phyloP scores from a whole-genome alignment of 2,329 filamentous ascomycete genomes.

The Diplocarpon mali region DNA sequence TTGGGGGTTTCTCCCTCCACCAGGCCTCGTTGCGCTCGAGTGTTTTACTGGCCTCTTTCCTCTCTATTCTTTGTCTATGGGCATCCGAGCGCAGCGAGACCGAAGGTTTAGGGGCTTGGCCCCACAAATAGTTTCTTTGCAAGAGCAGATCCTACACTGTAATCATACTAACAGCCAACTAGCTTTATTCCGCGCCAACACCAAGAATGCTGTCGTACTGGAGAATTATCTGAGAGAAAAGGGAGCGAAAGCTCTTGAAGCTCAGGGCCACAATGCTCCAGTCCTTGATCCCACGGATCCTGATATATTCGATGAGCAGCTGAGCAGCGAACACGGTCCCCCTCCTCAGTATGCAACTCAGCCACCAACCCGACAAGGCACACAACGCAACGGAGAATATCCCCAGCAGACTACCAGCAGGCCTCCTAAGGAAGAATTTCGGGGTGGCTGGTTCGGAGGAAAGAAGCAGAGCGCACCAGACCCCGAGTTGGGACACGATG shows the following conservation, averaged over 20 bases:
- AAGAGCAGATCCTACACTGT: too few relatives aligned
- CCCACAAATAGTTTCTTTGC: too few relatives aligned
- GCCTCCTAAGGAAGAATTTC: conserved; percentile 6
- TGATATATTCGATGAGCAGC: conserved; percentile 36
- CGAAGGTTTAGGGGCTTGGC: too few relatives aligned
- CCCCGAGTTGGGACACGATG: conserved; percentile 15
- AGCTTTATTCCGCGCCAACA: conserved; percentile 60
- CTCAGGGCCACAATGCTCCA: conserved; percentile 32
- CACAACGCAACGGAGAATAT: conserved; percentile 8
- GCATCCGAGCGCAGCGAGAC: too few relatives aligned
- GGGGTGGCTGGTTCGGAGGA: conserved; percentile 25
- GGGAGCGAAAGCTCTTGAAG: conserved; percentile 45
- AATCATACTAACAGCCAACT: too few relatives aligned
- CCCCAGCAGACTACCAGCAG: conserved; percentile 2
- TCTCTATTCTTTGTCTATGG: too few relatives aligned
- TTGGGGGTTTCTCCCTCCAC: too few relatives aligned
- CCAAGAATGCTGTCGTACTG: conserved; percentile 58
- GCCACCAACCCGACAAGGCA: conserved; percentile 12
- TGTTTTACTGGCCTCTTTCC: too few relatives aligned
- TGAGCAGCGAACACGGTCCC: conserved; percentile 18
- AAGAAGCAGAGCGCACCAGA: conserved; percentile 21
- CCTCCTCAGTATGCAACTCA: conserved; percentile 22
- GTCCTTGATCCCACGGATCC: conserved; percentile 41
- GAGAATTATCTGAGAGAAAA: conserved; percentile 55
- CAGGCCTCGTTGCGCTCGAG: too few relatives aligned